phyloP scores from a whole-genome alignment of 768 basidiomycete species.

The Amyloporia xantha region DNA sequence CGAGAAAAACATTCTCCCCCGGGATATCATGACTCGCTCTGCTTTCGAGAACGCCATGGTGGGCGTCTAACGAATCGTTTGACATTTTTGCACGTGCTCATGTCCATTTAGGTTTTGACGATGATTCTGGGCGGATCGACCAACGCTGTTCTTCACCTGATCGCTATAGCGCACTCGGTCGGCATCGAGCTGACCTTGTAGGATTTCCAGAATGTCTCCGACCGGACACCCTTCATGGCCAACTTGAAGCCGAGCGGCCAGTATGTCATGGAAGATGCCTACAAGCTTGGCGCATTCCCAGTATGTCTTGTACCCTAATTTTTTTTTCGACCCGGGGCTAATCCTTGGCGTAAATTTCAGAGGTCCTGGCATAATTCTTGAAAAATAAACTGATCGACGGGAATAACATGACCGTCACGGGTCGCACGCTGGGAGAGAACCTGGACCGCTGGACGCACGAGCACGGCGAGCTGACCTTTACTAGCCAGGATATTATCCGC shows the following conservation, averaged over 20 bases:
- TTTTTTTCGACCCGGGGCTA: no score
- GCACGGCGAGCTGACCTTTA: constrained; percentile 64
- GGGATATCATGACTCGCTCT: constrained; percentile 93
- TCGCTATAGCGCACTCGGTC: constrained; percentile 94
- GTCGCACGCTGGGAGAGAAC: constrained; percentile 86
- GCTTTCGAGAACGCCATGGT: constrained; percentile 99
- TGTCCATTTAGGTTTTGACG: constrained; percentile 63
- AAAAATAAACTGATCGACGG: constrained; percentile 89
- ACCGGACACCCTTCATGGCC: constrained; percentile 89
- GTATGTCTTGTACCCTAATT: constrained; percentile 57
- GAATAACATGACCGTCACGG: constrained; percentile 86
- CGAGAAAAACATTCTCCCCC: constrained; percentile 85
- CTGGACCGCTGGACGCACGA: constrained; percentile 82
- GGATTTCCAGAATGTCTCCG: constrained; percentile 92
- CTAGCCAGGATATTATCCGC: constrained; percentile 77
- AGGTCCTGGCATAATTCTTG: constrained; percentile 78
- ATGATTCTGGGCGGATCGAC: constrained; percentile 98
- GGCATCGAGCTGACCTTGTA: constrained; percentile 84
- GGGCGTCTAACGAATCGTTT: constrained; percentile 13
- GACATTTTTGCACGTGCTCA: not conserved
- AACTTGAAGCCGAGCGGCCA: constrained; percentile 97
- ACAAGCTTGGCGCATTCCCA: constrained; percentile 94
- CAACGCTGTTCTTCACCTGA: constrained; percentile 94
- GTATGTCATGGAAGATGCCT: constrained; percentile 97
- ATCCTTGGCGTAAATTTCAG: constrained; percentile 44